These are phyloP conservation scores for Clitoria ternatea DNA, from an alignment of 306 rosid species.

Conservation along the genomic window DNA sequence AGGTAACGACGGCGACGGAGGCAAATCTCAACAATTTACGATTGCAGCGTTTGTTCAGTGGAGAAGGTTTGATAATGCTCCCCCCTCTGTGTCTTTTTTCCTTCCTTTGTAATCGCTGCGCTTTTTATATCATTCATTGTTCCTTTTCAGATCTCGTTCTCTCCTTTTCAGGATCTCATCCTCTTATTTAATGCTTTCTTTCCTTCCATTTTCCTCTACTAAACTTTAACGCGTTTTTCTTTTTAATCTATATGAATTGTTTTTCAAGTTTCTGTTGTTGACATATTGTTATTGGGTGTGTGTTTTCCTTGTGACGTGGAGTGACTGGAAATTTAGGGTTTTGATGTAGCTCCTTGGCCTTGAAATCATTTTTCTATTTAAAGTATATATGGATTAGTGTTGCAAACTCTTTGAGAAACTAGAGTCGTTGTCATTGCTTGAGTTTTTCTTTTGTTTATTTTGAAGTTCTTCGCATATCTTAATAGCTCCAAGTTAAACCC, in stretches of 20 bases:
- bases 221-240: not conserved
- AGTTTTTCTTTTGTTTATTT: not conserved
- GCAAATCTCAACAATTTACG: slow-evolving; percentile 11
- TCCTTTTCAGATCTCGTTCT: slow-evolving; percentile 36
- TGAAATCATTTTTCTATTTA: not conserved
- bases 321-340: slow-evolving; percentile 21
- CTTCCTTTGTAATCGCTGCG: not conserved
- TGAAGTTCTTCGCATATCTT: not conserved
- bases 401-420: not conserved
- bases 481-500: not conserved
- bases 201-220: not conserved
- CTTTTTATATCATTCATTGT: not conserved
- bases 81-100: not conserved
- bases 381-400: not conserved
- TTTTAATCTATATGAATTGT: too few relatives aligned
- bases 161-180: not conserved
- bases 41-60: slow-evolving; percentile 16
- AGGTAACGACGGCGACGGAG: slow-evolving; percentile 32
- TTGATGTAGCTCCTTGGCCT: slow-evolving; percentile 12
- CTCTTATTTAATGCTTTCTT: not conserved
- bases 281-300: too few relatives aligned
- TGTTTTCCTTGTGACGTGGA: not conserved
- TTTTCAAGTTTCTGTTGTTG: too few relatives aligned
- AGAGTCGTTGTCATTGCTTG: not conserved
- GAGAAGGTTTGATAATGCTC: slow-evolving; percentile 26